Percentiles rank a stretch among this genome's conserved stretches.
Evolutionary conservation across 352 stramenopile genomes (phyloP).

Genomic region (Saprolegnia diclina): DNA sequence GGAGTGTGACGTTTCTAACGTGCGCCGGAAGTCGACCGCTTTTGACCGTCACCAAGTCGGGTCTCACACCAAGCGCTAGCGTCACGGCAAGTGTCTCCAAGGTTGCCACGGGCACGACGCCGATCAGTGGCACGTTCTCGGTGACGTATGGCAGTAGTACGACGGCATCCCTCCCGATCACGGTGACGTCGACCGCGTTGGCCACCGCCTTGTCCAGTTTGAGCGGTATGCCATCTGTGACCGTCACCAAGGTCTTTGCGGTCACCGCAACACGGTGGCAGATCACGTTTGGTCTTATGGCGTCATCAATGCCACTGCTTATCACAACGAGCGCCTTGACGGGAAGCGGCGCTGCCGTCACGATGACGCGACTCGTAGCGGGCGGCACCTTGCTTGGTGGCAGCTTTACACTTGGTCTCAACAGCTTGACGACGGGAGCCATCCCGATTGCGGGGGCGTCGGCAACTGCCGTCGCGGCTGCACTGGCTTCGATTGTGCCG

Average conservation of each 20-base stretch:
- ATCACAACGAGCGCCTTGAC: not conserved
- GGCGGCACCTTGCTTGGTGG: conserved; percentile 8
- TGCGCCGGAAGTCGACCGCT: conserved; percentile 41
- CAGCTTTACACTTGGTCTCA: conserved; percentile 18
- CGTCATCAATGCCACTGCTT: not conserved
- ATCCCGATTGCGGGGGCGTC: conserved; percentile 9
- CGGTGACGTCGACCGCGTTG: not conserved
- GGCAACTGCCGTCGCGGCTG: conserved; percentile 4
- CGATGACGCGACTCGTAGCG: not conserved
- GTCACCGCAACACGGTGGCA: not conserved
- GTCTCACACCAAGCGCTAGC: conserved; percentile 5
- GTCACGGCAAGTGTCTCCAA: conserved; percentile 17
- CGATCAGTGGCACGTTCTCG: conserved; percentile 7
- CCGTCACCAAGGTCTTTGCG: conserved; percentile 12
- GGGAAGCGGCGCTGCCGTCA: conserved; percentile 5
- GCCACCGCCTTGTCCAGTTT: not conserved
- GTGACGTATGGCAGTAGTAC: conserved; percentile 11
- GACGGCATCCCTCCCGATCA: not conserved
- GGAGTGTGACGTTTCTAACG: conserved; percentile 48
- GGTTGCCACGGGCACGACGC: conserved; percentile 1
- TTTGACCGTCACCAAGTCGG: conserved; percentile 29
- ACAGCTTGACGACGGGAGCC: not conserved
- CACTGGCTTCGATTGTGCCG: not conserved
- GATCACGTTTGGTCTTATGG: conserved; percentile 17
- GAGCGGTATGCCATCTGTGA: conserved; percentile 2